Evolutionary conservation across 352 stramenopile species (phyloP).

Genomic region (Phytophthora sp.): DNA sequence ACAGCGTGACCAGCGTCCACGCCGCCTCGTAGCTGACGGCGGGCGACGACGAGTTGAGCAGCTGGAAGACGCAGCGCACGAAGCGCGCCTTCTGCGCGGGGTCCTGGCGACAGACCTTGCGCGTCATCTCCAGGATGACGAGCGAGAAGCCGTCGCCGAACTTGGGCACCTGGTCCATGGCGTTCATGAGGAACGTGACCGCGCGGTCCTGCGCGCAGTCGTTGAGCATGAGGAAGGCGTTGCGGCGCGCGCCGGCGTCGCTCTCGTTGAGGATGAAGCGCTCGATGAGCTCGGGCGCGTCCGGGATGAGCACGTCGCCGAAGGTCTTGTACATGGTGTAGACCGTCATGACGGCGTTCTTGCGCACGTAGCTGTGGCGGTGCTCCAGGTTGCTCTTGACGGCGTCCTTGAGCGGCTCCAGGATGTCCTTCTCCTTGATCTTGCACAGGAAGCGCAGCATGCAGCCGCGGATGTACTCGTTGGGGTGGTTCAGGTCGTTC

Average conservation of each 20-base stretch:
- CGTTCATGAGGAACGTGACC: constrained; percentile 97
- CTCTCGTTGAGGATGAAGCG: constrained; percentile 95
- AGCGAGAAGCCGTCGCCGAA: constrained; percentile 99
- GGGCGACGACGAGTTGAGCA: constrained; percentile 94
- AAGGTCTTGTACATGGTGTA: constrained; percentile 98
- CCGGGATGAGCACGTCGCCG: constrained; percentile 94
- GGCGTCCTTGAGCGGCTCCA: constrained; percentile 88
- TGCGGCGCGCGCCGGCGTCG: constrained; percentile 94
- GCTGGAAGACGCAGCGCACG: constrained; percentile 98
- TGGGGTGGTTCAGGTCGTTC: constrained; percentile 99
- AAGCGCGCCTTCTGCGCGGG: constrained; percentile 99
- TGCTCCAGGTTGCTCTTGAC: constrained; percentile 98
- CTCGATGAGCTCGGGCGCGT: constrained; percentile 98
- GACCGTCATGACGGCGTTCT: constrained; percentile 98
- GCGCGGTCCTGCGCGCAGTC: constrained; percentile 97
- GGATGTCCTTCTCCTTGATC: constrained; percentile 97
- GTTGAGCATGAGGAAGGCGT: constrained; percentile 99
- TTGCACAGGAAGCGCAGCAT: constrained; percentile 99
- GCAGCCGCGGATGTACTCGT: constrained; percentile 99
- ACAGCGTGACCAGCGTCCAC: constrained; percentile 99
- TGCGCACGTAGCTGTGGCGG: constrained; percentile 98
- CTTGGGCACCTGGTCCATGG: constrained; percentile 95
- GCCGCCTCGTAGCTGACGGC: constrained; percentile 98
- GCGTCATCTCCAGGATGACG: constrained; percentile 98
- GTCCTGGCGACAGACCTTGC: constrained; percentile 98